Percentiles rank a stretch among this genome's conserved stretches.
Evolutionary conservation across 768 basidiomycete genomes (phyloP).

Genomic region (Solioccasus polychromus): DNA sequence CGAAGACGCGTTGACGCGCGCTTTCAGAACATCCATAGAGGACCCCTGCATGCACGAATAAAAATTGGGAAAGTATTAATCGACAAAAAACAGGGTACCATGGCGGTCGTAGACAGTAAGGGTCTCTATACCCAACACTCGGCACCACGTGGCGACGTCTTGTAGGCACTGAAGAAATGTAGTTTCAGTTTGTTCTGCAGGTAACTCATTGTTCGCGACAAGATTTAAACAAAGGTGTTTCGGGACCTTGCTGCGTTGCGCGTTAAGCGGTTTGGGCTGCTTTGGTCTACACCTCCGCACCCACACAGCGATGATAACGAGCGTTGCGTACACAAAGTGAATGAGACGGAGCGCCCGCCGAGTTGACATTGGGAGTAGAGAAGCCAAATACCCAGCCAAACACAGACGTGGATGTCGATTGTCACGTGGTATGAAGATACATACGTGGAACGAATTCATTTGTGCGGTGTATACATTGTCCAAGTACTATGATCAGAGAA

Average conservation of each 20-base stretch:
- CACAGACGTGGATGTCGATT: slow-evolving; percentile 5
- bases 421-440: slow-evolving; percentile 19
- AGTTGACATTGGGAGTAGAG: slow-evolving; percentile 35
- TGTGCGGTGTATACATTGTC: background rate
- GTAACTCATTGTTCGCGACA: slow-evolving; percentile 40
- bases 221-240: slow-evolving; percentile 67
- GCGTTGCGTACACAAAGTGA: slow-evolving; percentile 54
- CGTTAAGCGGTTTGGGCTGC: slow-evolving; percentile 46
- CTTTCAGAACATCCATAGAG: slow-evolving; percentile 39
- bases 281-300: slow-evolving; percentile 36
- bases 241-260: slow-evolving; percentile 57
- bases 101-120: slow-evolving; percentile 72
- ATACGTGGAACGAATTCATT: slow-evolving; percentile 21
- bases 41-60: slow-evolving; percentile 35
- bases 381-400: no score
- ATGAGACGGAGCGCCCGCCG: slow-evolving; percentile 49
- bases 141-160: slow-evolving; percentile 60
- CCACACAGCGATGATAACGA: slow-evolving; percentile 40
- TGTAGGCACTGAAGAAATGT: slow-evolving; percentile 53
- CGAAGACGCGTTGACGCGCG: slow-evolving; percentile 40
- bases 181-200: slow-evolving; percentile 35
- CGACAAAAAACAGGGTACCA: slow-evolving; percentile 44
- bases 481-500: slow-evolving; percentile 21
- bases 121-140: slow-evolving; percentile 52
- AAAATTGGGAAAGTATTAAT: no score